Base-by-base conservation (phyloP, 2,329 filamentous ascomycete species). In the Aspergillus fumigatus region DNA sequence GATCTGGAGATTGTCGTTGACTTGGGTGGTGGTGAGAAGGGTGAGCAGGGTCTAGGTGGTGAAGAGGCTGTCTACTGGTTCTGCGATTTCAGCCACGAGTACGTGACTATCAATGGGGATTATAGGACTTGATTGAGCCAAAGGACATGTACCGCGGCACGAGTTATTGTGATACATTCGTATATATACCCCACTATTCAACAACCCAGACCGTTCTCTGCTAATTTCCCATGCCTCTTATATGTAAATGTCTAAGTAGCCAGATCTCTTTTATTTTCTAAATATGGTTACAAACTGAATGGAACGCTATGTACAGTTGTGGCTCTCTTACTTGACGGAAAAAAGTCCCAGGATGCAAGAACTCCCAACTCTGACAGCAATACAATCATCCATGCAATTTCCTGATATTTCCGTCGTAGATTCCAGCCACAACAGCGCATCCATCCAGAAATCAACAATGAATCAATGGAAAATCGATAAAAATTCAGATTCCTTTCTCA, bases 71-170 rank as follows among this genome's bases (percentile, higher is more conserved):
- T 82, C 29, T 84, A 84, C 67, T 87, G 83, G 82, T 87, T 85
- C 62, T 87, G 84, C 69, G 85, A 87, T 73, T 86, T 88, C 59
- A 85, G 82, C 65, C 85, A 87, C 69, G 85, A 88, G 72, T 88
- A 87, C 75, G 84, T 87, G 50, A 87, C 84, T 51, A 88, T 88
- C 65, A 88, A 88, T 68, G 85, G 83, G 40, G 85, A 88, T 70
- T 88, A 88, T 71, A 74, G 85, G 65, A 87, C 85, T 32, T 86
- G 62, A 61, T 26, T 40, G 40, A 50, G 49, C 26, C 1, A 21
- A n/a, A n/a, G n/a, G 10, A 45, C 26, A 23, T 25, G 48, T 23
- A 49, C 48, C 32, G 7, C 32, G 51, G 35, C 29, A 47, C 8
- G 32, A 23, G n/a, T 4, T 19, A 10, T 17, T n/a, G 10, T 38